Base-by-base conservation (phyloP, 1,284 basidiomycete species). In the Ganoderma resinaceum region DNA sequence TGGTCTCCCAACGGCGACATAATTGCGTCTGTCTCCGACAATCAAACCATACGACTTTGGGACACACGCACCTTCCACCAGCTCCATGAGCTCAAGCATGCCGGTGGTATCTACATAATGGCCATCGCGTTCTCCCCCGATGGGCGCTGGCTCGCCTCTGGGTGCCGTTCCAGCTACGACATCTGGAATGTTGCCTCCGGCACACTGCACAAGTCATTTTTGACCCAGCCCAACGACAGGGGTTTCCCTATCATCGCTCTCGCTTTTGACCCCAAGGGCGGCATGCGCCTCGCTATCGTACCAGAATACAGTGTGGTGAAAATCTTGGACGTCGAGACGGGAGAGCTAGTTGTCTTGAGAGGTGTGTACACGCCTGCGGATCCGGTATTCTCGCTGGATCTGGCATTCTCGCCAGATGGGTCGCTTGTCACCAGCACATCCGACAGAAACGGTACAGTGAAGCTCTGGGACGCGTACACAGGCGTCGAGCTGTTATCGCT, bases 241-340 rank as follows among this genome's bases (percentile, higher is more conserved):
- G n/a, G n/a, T n/a, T n/a, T n/a, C n/a, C n/a, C n/a, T n/a, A n/a
- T n/a, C 23, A 29, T 14, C 26, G 26, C 69, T 33, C 68, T 72
- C 29, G 73, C 73, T 3, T 78, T 76, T 62, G 73, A 78, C 18
- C 73, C 72, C n/a, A 74, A 74, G 49, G 67, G 70, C 26, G 14
- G 37, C 37, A 52, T 37, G 31, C 73, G 69, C 7, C 26, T 79
- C 35, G 70, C 73, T 4, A 75, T 76, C 8, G 74, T 70, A 40
- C 75, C 76, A 3, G 72, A 74, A 12, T 71, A 74, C 62, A 63
- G 66, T 6, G 70, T 52, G 31, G 68, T 63, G 26, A 66, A 70
- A 12, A 61, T 77, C 35, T 75, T 73, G 71, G 66, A 52, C 58
- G 67, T 67, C 20, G 66, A 64, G 35, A 71, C 66, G 9, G 74